Conservation (phyloP, 192 early-diverging fungal genomes). For the Coemansia sp. region DNA sequence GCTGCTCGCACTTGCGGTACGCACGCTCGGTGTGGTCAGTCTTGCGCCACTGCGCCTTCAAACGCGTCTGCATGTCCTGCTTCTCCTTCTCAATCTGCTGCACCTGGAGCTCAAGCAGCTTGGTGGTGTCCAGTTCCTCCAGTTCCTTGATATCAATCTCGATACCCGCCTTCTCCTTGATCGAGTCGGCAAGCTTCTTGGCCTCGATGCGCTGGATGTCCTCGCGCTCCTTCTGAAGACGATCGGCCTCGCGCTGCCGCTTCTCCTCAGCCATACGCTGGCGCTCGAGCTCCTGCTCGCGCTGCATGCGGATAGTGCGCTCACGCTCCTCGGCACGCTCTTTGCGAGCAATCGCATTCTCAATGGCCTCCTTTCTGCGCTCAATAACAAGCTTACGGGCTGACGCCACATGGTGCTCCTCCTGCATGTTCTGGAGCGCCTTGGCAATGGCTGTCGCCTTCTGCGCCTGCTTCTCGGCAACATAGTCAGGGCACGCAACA, state of each 20-base stretch:
- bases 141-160: slow-evolving; percentile 70
- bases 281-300: slow-evolving; percentile 82
- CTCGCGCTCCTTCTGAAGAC: slow-evolving; percentile 70
- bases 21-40: slow-evolving; percentile 94
- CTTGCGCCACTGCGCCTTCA: slow-evolving; percentile 73
- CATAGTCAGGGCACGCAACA: slow-evolving; percentile 77
- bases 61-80: slow-evolving; percentile 73
- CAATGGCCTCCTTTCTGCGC: slow-evolving; percentile 73
- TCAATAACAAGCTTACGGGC: slow-evolving; percentile 88
- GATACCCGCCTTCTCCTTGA: slow-evolving; percentile 66
- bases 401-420: slow-evolving; percentile 77
- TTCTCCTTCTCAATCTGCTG: slow-evolving; percentile 91
- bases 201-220: slow-evolving; percentile 83
- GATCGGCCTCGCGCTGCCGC: slow-evolving; percentile 79
- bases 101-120: slow-evolving; percentile 80
- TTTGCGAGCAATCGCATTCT: slow-evolving; percentile 69
- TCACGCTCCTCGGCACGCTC: slow-evolving; percentile 86
- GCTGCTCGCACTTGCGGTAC: slow-evolving; percentile 85
- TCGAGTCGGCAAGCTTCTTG: slow-evolving; percentile 76
- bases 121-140: slow-evolving; percentile 76
- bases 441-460: slow-evolving; percentile 67
- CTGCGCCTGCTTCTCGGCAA: slow-evolving; percentile 64
- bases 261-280: slow-evolving; percentile 82
- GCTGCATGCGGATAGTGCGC: slow-evolving; percentile 65
- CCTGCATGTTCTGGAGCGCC: slow-evolving; percentile 72